Base-by-base conservation (phyloP, 1,284 basidiomycete genomes). In the Farysia itapuensis region DNA sequence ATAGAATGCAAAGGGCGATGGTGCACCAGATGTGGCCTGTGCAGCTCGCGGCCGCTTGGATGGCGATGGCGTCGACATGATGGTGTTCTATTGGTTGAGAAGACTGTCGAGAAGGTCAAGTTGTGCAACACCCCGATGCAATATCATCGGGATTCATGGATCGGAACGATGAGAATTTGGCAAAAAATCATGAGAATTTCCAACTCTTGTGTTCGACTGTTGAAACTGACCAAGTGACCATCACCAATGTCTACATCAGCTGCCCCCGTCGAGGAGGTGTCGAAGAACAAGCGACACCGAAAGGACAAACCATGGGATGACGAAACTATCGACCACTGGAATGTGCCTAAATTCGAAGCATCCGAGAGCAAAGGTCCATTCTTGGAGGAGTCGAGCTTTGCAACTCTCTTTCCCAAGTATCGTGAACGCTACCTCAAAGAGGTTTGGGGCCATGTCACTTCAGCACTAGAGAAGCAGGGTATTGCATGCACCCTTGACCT, bases 261-360 rank as follows among this genome's bases (percentile, higher is more conserved):
- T 4, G 28, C 48, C 15, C 33, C 45, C 14, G 13, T 39, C 8
- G 20, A 21, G 8, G 35, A 42, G 21, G 41, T 46, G 4, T 42
- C 40, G 38, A 75, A 76, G 59, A 76, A 75, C 64, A 72, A 67
- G 43, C 64, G 68, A 20, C 70, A 71, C 39, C 64, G 74, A 34
- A 76, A 76, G 46, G 74, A 74, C 50, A 75, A 74, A 35, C 72
- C 72, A 7, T 98, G 94, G 95, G 94, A 98, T 78, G 95, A 92
- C 35, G 93, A 97, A 75, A 91, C 96, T 69, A 91, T 97, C 78
- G 90, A 98, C 81, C 94, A 97, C 87, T 96, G 94, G 94, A 90
- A 89, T 79, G 80, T 95, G 31, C 87, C 92, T 16, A 78, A 85
- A 14, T 94, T 97, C 79, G 70, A 50, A 6, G 39, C 67, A 13